Evolutionary conservation across 805 yeast species (phyloP), one percentile per base, ranked within the genome.

Genomic region (Maudiozyma bulderi): DNA sequence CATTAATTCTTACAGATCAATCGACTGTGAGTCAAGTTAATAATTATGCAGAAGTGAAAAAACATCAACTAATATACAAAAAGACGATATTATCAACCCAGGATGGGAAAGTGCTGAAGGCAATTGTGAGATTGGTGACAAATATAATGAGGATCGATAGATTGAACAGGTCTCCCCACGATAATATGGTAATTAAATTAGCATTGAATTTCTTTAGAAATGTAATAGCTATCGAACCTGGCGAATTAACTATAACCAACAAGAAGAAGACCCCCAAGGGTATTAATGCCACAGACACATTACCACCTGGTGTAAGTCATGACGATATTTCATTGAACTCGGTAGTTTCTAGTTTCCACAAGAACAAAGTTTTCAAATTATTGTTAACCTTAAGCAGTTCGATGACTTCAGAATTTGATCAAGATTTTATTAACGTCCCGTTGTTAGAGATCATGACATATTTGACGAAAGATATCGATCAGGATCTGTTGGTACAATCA

Each of bases 141-240:
- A 84, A 86, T 1, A 74, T 82, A 0, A 64, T 87, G 41, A 67
- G 76, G 11, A 68, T 74, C 48, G 68, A 73, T 1, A 75, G 71
- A 56, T 58, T 66, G 1, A 81, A 82, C 20, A 74, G 97, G 51
- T 78, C 79, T 2, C 72, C 80, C 0, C 70, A 87, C 37, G 97
- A 90, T 56, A 80, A 80, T 50, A 82, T 82, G 42, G 75, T 90
- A 11, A 64, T 93, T 44, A 78, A 83, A 48, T 72, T 91, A 51
- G 86, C 84, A 30, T 66, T 90, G 13, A 78, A 78, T 46, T 79
- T 93, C 59, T 74, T 89, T 53, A 74, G 95, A 53, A 93, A 93
- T 61, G 57, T 93, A n/a, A 67, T 86, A 8, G 75, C 80, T 40
- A 87, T 91, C 34, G 88, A 84, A 54, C 91, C 90, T 0, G 80